phyloP scores from a whole-genome alignment of 495 filamentous ascomycete species.

The Cercophora sp. region DNA sequence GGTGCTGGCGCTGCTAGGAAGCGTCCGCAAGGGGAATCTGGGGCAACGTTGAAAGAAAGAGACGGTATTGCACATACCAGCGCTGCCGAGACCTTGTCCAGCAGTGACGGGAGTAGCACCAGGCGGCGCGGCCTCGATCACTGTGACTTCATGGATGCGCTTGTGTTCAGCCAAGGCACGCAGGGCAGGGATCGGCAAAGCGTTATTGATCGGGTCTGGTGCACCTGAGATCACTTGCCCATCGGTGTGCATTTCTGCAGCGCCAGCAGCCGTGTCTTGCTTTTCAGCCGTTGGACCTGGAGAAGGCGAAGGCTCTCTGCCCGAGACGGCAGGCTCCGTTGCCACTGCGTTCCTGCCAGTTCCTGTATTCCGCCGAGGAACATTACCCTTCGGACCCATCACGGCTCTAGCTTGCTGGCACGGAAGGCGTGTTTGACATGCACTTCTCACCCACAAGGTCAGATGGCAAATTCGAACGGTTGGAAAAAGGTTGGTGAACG shows the following conservation, averaged over 20 bases:
- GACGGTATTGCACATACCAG: slow-evolving; percentile 2
- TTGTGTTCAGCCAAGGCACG: background rate
- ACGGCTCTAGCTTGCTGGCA: too few relatives aligned
- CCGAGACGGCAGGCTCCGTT: slow-evolving; percentile 10
- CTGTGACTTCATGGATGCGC: background rate
- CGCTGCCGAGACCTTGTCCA: background rate
- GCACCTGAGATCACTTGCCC: slow-evolving; percentile 11
- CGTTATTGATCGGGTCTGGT: slow-evolving; percentile 15
- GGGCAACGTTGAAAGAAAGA: background rate
- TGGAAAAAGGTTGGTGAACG: slow-evolving; percentile 3
- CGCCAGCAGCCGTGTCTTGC: background rate
- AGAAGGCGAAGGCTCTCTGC: too few relatives aligned
- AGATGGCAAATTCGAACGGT: slow-evolving; percentile 1
- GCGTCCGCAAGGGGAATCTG: background rate
- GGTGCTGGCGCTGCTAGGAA: background rate
- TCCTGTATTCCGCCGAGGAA: too few relatives aligned
- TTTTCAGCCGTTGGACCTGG: background rate
- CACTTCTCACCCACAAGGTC: too few relatives aligned
- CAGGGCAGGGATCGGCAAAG: slow-evolving; percentile 21
- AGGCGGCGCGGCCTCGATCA: background rate
- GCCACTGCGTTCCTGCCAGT: background rate
- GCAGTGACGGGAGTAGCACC: background rate
- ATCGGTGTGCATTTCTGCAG: slow-evolving; percentile 13
- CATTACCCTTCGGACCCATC: too few relatives aligned
- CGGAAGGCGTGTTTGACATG: too few relatives aligned